Evolutionary conservation across 192 early-diverging fungal genomes (phyloP), one percentile per base, ranked within the genome.

Genomic region (Umbelopsis sp.): DNA sequence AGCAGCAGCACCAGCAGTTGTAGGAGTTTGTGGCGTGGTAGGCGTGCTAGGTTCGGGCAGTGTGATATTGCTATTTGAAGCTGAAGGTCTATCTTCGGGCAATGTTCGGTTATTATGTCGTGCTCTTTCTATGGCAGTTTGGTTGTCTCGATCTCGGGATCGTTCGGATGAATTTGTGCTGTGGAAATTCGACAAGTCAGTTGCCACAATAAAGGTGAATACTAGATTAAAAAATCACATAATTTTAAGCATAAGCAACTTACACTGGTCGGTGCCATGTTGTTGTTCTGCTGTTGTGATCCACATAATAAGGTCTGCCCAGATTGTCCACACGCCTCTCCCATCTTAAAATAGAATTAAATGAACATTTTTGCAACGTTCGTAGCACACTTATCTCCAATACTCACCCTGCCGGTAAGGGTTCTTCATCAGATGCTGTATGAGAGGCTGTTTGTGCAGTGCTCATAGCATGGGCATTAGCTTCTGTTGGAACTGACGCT

Each of bases 251-350:
- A n/a, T n/a, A 30, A 30, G 27, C 10, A 41, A 61, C 67, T 73
- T 72, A 52, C 69, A 74, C 80, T 35, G 85, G 85, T 69, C 80
- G 80, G 61, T 88, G 88, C 97, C 97, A 98, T 21, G 97, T 97
- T 11, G 97, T 98, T 23, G 90, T 91, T 27, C 96, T 89, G 10
- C 88, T 90, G 80, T 93, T 97, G 78, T 98, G 97, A 82, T 98
- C 96, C 16, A 98, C 95, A 81, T 95, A 98, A 85, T 98, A 98
- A 1, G 91, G 91, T 11, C 97, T 87, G 11, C 94, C 93, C 55
- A 95, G 76, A 71, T 95, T 91, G 85, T 98, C 97, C 23, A 91
- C 85, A 66, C 97, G 88, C 58, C 94, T 87, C 89, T 98, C 97
- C 97, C 97, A 98, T 51, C 96, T 92, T 69, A 48, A 45, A 75